These are phyloP conservation scores for Tephrocybe sp. DNA, from an alignment of 768 basidiomycete species.

Conservation along the genomic window DNA sequence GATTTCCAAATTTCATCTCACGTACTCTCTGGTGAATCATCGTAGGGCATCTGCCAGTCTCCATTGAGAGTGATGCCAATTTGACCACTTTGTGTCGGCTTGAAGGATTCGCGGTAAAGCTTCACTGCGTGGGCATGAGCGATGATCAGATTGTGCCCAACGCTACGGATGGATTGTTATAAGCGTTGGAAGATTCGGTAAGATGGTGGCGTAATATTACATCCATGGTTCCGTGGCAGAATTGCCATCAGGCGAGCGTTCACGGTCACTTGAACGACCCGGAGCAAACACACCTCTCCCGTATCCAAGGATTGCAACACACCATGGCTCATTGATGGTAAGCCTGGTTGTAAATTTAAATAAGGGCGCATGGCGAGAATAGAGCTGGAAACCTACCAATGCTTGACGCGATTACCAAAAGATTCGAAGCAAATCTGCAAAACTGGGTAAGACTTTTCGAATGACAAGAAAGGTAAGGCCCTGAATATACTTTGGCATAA, in stretches of 20 bases:
- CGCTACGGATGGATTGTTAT: conserved; percentile 33
- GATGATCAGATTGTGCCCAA: conserved; percentile 65
- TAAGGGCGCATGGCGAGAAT: conserved; percentile 13
- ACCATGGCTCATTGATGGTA: conserved; percentile 78
- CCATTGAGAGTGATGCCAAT: conserved; percentile 83
- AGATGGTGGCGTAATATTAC: too few species aligned
- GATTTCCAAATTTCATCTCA: conserved; percentile 19
- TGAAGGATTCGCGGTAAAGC: conserved; percentile 65
- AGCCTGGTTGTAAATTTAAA: conserved; percentile 42
- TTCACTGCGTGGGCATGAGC: conserved; percentile 69
- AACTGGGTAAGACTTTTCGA: conserved; percentile 3
- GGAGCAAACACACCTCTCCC: conserved; percentile 71
- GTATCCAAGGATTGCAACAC: conserved; percentile 67
- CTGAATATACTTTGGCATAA: conserved; percentile 51
- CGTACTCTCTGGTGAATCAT: conserved; percentile 62
- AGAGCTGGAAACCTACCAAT: conserved; percentile 46
- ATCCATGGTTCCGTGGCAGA: conserved; percentile 70
- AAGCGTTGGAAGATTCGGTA: too few species aligned
- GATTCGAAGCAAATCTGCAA: conserved; percentile 65
- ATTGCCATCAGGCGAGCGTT: conserved; percentile 56
- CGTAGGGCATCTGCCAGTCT: conserved; percentile 73
- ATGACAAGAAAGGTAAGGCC: conserved; percentile 11
- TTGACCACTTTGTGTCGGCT: conserved; percentile 55
- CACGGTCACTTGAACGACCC: conserved; percentile 63
- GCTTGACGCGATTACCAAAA: conserved; percentile 74